Conservation (phyloP, 306 rosid genomes). For the Pyrus bretschneideri region DNA sequence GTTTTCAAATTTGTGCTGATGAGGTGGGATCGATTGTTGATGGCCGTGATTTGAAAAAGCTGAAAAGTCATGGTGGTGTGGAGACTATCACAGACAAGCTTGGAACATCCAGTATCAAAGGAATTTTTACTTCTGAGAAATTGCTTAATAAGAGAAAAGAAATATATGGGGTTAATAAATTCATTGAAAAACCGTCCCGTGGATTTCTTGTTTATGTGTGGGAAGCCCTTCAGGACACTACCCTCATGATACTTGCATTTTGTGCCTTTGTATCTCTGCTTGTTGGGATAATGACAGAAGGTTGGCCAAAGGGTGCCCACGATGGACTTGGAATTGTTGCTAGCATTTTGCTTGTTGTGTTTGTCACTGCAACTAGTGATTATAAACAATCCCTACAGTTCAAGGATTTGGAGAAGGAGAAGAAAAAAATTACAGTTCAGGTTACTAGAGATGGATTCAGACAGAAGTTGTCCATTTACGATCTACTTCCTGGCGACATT, state of each 20-base stretch:
- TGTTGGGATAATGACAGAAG: slow-evolving; percentile 81
- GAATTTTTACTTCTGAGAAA: slow-evolving; percentile 65
- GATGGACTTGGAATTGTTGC: slow-evolving; percentile 99
- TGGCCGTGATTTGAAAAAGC: slow-evolving; percentile 82
- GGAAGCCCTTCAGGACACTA: slow-evolving; percentile 99
- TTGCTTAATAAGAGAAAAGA: slow-evolving; percentile 57
- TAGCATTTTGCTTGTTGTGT: slow-evolving; percentile 90
- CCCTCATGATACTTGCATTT: slow-evolving; percentile 84
- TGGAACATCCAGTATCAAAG: slow-evolving; percentile 43
- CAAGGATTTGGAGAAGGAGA: slow-evolving; percentile 93
- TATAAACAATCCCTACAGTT: slow-evolving; percentile 92
- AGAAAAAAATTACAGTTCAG: slow-evolving; percentile 81
- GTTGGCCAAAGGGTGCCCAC: slow-evolving; percentile 99
- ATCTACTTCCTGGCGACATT: slow-evolving; percentile 88
- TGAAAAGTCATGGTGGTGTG: slow-evolving; percentile 62
- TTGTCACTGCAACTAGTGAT: slow-evolving; percentile 94
- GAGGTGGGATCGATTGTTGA: slow-evolving; percentile 77
- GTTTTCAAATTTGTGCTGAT: slow-evolving; percentile 80
- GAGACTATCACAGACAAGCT: slow-evolving; percentile 64
- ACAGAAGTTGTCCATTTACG: slow-evolving; percentile 90
- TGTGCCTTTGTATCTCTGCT: slow-evolving; percentile 80
- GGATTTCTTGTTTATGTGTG: slow-evolving; percentile 83
- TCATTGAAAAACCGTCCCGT: slow-evolving; percentile 69
- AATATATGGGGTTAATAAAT: slow-evolving; percentile 77
- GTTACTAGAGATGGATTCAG: slow-evolving; percentile 75